Conservation (phyloP, 225 moss, liverwort and hornwort species). For the Sphagnum tenellum region DNA sequence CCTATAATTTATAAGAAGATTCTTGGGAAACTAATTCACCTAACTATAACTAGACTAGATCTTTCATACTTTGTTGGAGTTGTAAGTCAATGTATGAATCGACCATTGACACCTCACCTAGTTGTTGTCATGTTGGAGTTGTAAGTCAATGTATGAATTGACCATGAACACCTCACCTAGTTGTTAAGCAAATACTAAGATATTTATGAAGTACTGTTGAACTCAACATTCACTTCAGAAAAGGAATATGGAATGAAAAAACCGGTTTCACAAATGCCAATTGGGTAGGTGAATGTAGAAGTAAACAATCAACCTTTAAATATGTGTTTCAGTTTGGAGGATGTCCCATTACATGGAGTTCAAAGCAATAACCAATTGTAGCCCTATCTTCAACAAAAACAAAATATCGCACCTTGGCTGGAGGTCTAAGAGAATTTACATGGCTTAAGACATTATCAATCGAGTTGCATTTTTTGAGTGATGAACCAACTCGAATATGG, state of each 20-base stretch:
- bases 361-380: background rate
- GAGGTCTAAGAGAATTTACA: background rate
- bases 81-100: background rate
- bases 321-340: background rate
- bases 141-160: too few species aligned
- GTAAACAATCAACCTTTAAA: background rate
- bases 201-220: background rate
- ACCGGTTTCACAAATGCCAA: background rate
- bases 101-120: too few species aligned
- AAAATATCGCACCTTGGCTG: background rate
- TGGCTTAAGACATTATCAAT: too few species aligned
- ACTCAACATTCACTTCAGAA: background rate
- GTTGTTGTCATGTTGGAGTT: too few species aligned
- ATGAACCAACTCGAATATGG: too few species aligned
- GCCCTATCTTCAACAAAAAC: background rate
- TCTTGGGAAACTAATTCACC: background rate
- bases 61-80: background rate
- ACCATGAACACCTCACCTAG: too few species aligned
- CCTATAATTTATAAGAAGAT: too few species aligned
- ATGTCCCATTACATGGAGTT: background rate
- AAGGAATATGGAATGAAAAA: background rate
- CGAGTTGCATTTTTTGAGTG: too few species aligned
- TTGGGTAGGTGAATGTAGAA: slow-evolving; percentile 5
- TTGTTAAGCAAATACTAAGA: too few species aligned
- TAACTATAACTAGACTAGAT: background rate